Conservation (phyloP, 106 monocot genomes). For the Dioscorea dumetorum region DNA sequence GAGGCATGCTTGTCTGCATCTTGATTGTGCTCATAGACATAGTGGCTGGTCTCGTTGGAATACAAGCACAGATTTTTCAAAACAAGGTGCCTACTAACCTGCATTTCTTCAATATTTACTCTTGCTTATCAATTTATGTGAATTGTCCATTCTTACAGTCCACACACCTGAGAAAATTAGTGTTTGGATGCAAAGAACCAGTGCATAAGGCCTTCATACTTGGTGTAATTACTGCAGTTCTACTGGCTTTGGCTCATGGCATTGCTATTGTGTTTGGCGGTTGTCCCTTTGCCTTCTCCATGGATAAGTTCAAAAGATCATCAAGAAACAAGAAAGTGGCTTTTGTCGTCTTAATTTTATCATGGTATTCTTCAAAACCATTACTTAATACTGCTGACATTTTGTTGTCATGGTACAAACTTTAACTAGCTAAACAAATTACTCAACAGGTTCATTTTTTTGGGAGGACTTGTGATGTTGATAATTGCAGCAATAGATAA, state of each 20-base stretch:
- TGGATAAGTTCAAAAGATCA: constrained; percentile 23
- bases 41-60: constrained; percentile 58
- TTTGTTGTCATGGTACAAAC: too few relatives aligned
- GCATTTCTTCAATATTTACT: too few relatives aligned
- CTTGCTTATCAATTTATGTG: too few relatives aligned
- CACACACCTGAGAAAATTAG: constrained; percentile 40
- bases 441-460: constrained; percentile 37
- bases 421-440: too few relatives aligned
- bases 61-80: constrained; percentile 65
- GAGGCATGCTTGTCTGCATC: constrained; percentile 35
- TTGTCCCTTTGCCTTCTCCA: constrained; percentile 57
- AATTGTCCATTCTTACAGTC: constrained; percentile 20
- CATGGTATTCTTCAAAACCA: constrained; percentile 46
- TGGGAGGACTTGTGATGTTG: constrained; percentile 41
- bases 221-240: constrained; percentile 48
- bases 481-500: constrained; percentile 29
- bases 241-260: constrained; percentile 61
- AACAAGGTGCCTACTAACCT: constrained; percentile 34
- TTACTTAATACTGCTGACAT: too few relatives aligned
- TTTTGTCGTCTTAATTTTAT: constrained; percentile 34
- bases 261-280: constrained; percentile 68
- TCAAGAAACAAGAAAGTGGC: constrained; percentile 49
- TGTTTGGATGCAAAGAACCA: constrained; percentile 74
- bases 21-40: constrained; percentile 56
- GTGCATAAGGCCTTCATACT: constrained; percentile 58